A percentile compares a stretch with the other conserved stretches of the same genome.
phyloP scores from a whole-genome alignment of 2,329 filamentous ascomycete genomes.

The Colletotrichum eremochloae region DNA sequence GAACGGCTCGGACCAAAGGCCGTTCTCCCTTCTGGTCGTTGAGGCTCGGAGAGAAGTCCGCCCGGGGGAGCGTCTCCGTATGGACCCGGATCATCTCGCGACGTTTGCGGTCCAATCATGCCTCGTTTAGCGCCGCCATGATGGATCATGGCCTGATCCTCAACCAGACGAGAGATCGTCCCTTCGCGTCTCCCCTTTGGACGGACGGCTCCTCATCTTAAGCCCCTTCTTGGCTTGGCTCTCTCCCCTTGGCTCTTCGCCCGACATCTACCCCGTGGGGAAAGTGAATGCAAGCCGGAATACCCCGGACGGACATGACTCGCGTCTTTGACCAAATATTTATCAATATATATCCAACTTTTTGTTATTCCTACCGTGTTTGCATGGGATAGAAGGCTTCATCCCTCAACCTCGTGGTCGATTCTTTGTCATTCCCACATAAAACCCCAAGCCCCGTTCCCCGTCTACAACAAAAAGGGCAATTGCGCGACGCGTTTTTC shows the following conservation, averaged over 20 bases:
- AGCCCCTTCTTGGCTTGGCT: neutral
- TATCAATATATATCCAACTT: neutral
- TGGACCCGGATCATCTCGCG: constrained; percentile 17
- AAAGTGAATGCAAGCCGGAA: neutral
- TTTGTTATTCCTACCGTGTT: neutral
- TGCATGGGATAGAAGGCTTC: neutral
- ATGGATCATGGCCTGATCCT: constrained; percentile 5
- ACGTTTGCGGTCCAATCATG: constrained; percentile 29
- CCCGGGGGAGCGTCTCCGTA: neutral
- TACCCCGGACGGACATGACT: constrained; percentile 1
- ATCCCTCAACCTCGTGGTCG: neutral
- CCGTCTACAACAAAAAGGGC: neutral
- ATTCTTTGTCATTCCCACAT: neutral
- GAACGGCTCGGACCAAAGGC: constrained; percentile 19
- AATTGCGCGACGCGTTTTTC: neutral
- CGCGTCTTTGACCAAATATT: neutral
- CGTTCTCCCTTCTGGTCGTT: constrained; percentile 2
- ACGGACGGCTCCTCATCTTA: constrained; percentile 1
- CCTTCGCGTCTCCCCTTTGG: constrained; percentile 5
- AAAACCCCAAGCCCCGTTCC: neutral
- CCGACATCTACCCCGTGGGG: constrained; percentile 7
- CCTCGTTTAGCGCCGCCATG: neutral
- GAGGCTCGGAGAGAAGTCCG: constrained; percentile 28
- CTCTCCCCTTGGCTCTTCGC: neutral
- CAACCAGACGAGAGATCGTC: constrained; percentile 1